phyloP scores from a whole-genome alignment of 2,329 filamentous ascomycete genomes.

The Rosellinia necatrix region DNA sequence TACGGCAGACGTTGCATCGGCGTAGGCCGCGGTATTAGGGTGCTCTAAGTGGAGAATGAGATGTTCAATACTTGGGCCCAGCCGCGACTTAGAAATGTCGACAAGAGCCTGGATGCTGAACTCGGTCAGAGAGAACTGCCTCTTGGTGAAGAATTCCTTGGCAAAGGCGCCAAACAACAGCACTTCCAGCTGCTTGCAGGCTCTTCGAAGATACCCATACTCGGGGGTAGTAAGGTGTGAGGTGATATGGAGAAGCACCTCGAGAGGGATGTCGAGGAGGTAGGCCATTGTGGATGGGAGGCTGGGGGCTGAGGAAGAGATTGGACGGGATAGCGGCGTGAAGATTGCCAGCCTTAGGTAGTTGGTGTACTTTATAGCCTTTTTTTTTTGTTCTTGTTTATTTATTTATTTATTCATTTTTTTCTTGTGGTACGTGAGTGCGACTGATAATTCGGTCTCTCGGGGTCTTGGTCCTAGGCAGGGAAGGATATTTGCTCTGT shows the following conservation, averaged over 20 bases:
- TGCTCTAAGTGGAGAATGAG: constrained; percentile 55
- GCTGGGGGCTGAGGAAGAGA: not conserved
- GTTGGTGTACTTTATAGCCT: constrained; percentile 3
- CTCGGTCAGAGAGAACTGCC: constrained; percentile 67
- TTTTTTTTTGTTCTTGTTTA: too few relatives aligned
- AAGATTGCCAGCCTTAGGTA: too few relatives aligned
- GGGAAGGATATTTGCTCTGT: too few relatives aligned
- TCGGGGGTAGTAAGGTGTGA: constrained; percentile 58
- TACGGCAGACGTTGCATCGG: too few relatives aligned
- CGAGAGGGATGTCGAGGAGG: constrained; percentile 55
- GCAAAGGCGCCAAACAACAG: constrained; percentile 60
- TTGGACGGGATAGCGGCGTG: not conserved
- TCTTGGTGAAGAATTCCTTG: constrained; percentile 67
- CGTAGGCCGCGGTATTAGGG: not conserved
- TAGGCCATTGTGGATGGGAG: too few relatives aligned
- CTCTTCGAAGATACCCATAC: constrained; percentile 57
- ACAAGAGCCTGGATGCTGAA: constrained; percentile 54
- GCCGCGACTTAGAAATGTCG: constrained; percentile 53
- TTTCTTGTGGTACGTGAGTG: too few relatives aligned
- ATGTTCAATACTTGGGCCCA: constrained; percentile 47
- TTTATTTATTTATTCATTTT: too few relatives aligned
- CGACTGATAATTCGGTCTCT: too few relatives aligned
- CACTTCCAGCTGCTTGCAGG: constrained; percentile 59
- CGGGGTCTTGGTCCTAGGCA: too few relatives aligned
- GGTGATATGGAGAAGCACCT: constrained; percentile 62